Conservation (phyloP, 306 rosid genomes). For the Cucurbita pepo region DNA sequence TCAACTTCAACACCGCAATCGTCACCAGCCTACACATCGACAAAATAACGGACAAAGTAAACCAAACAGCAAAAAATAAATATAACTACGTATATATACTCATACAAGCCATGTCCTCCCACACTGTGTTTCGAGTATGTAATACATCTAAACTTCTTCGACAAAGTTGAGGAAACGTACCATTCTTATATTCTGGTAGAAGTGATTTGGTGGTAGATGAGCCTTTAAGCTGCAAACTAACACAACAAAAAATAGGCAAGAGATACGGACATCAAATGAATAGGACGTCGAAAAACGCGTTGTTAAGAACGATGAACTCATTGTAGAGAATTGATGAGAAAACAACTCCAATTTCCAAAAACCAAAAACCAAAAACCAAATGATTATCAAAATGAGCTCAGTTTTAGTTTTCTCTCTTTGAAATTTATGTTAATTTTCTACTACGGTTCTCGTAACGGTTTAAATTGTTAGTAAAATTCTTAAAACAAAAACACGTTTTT, state of each 20-base stretch:
- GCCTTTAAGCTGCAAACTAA: neutral
- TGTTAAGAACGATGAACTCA: too few species aligned
- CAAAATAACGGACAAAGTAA: neutral
- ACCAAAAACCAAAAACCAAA: too few species aligned
- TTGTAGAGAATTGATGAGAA: too few species aligned
- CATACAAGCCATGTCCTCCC: neutral
- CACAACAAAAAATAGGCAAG: neutral
- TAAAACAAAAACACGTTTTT: too few species aligned
- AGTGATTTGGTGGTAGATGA: neutral
- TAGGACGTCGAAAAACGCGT: too few species aligned
- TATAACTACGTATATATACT: neutral
- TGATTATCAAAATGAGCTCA: too few species aligned
- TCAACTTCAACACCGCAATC: constrained; percentile 42
- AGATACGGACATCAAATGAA: neutral
- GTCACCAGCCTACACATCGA: constrained; percentile 53
- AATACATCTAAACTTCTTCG: neutral
- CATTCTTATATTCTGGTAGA: neutral
- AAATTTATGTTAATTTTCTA: too few species aligned
- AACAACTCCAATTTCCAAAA: too few species aligned
- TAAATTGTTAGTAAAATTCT: too few species aligned
- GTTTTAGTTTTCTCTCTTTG: too few species aligned
- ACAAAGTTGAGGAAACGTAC: neutral
- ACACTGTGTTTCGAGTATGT: neutral
- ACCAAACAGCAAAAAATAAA: neutral
- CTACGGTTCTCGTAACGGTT: too few species aligned